Base-by-base conservation (phyloP, 2,329 filamentous ascomycete species). In the Arthrobotrys megalospora region DNA sequence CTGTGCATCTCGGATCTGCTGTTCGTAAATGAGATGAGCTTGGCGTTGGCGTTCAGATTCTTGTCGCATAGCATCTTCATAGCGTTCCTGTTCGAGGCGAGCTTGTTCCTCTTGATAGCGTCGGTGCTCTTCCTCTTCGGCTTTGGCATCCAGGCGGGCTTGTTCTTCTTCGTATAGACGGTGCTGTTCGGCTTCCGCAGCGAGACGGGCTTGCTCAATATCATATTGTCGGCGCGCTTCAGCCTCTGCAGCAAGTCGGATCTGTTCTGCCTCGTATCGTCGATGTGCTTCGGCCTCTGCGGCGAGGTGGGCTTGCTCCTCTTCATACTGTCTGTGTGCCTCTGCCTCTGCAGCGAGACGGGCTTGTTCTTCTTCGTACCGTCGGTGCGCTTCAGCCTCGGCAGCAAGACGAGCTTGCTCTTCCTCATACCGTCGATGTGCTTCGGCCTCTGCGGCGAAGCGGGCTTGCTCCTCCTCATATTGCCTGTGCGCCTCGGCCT, bases 11-110 rank as follows among this genome's bases (percentile, higher is more conserved):
- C 68, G 76, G 6, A 68, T 53, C 48, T 79, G 76, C 19, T 72
- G 68, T 52, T 72, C 76, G 34, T 73, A 73, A 19, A 79, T 79
- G 19, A 68, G 21, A 8, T 71, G 73, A 4, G 67, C 68, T 65
- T 79, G 76, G 24, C 63, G 67, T 45, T 73, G 76, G 14, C 76
- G 76, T 48, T 73, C 69, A 10, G 69, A 55, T 53, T 73, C 69
- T 24, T 73, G 38, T 36, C 36, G 60, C 58, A 73, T 65, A 14
- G 48, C 60, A 21, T 41, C 41, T 48, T 65, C 48, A 34, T 66
- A 66, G 19, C 11, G 28, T 21, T 69, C 47, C 5, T 41, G 24
- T 24, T 66, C 73, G 38, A 71, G 52, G 19, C 48, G 63, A 28
- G 55, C 62, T 34, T 63, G 36, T 6, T 69, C 65, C 34, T 72